phyloP scores from a whole-genome alignment of 2,329 filamentous ascomycete species.

The Remersonia thermophila region DNA sequence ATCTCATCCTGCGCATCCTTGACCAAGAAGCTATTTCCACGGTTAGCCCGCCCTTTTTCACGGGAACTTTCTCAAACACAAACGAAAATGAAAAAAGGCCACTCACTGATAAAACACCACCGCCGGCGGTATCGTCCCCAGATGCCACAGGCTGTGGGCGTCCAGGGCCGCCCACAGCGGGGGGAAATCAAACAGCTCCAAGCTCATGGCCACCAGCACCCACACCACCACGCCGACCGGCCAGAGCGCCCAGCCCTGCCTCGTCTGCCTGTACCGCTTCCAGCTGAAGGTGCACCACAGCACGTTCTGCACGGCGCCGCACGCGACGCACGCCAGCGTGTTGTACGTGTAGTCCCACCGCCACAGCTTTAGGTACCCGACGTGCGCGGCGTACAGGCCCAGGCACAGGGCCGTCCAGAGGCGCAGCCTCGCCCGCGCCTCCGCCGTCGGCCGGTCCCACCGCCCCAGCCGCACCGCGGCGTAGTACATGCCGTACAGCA shows the following conservation, averaged over 20 bases:
- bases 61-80: slow-evolving; percentile 3
- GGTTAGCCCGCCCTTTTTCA: background rate
- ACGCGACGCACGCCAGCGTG: slow-evolving; percentile 84
- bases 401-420: slow-evolving; percentile 67
- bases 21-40: slow-evolving; percentile 79
- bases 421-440: slow-evolving; percentile 42
- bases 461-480: slow-evolving; percentile 71
- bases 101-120: slow-evolving; percentile 92
- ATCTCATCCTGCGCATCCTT: slow-evolving; percentile 78
- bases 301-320: slow-evolving; percentile 67
- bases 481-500: slow-evolving; percentile 86
- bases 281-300: slow-evolving; percentile 82
- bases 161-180: slow-evolving; percentile 73
- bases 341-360: slow-evolving; percentile 96
- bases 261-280: slow-evolving; percentile 56
- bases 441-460: slow-evolving; percentile 46
- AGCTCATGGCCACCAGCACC: slow-evolving; percentile 86
- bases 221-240: slow-evolving; percentile 84
- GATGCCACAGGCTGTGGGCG: slow-evolving; percentile 91
- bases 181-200: slow-evolving; percentile 90
- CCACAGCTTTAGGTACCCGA: slow-evolving; percentile 74
- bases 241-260: slow-evolving; percentile 72
- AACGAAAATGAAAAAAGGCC: background rate
- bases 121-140: slow-evolving; percentile 80
- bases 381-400: slow-evolving; percentile 59